phyloP scores from a whole-genome alignment of 2,329 filamentous ascomycete genomes.

The Trichophaea hybrida region DNA sequence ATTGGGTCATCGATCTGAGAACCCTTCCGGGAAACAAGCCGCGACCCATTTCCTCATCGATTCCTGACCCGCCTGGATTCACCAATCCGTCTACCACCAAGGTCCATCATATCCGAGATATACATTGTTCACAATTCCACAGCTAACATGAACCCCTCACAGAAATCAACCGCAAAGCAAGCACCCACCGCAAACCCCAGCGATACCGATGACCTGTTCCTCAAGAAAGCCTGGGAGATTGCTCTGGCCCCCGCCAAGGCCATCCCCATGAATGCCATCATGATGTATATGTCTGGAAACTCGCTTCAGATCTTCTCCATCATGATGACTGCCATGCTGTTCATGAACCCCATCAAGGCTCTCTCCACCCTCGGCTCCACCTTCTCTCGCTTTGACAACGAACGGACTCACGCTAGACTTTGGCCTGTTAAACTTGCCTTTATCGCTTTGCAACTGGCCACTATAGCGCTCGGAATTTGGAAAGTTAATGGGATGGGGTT shows the following conservation, averaged over 20 bases:
- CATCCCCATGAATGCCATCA: conserved; percentile 94
- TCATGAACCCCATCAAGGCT: conserved; percentile 87
- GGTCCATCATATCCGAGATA: not conserved
- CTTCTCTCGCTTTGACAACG: conserved; percentile 83
- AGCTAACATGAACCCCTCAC: conserved; percentile 20
- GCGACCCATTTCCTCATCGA: conserved; percentile 43
- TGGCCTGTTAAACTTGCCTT: conserved; percentile 70
- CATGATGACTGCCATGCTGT: conserved; percentile 99
- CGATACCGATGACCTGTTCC: conserved; percentile 87
- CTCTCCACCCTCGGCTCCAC: conserved; percentile 67
- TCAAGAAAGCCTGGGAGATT: conserved; percentile 98
- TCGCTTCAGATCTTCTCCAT: conserved; percentile 97
- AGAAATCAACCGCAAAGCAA: conserved; percentile 5
- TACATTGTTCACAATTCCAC: conserved; percentile 6
- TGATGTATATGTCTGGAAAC: conserved; percentile 99
- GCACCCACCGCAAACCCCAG: conserved; percentile 45
- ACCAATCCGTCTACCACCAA: conserved; percentile 37
- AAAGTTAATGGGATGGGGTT: conserved; percentile 95
- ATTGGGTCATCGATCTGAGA: conserved; percentile 71
- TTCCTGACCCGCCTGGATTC: conserved; percentile 80
- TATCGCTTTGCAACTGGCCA: conserved; percentile 69
- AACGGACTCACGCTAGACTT: conserved; percentile 59
- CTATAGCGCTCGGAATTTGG: conserved; percentile 77
- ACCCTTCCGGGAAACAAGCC: conserved; percentile 40
- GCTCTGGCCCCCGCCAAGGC: conserved; percentile 86